These are phyloP conservation scores for Hemisphaericaspora nanyangensis DNA, from an alignment of 805 yeast genomes.

Conservation along the genomic window DNA sequence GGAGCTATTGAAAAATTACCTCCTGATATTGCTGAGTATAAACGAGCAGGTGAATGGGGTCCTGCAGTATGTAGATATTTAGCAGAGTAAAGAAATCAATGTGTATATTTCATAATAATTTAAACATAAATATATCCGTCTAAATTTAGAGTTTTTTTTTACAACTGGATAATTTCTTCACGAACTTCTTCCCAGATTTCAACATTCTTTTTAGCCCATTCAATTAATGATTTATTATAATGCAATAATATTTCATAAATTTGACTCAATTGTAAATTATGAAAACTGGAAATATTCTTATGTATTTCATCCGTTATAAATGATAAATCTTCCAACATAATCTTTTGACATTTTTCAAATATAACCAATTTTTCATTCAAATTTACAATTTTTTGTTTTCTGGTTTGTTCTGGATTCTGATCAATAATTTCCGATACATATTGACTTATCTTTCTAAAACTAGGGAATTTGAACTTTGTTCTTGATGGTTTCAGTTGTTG, in stretches of 20 bases:
- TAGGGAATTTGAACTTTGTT: constrained; percentile 50
- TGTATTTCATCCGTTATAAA: constrained; percentile 42
- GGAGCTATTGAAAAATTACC: constrained; percentile 67
- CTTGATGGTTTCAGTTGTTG: constrained; percentile 9
- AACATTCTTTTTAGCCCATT: constrained; percentile 65
- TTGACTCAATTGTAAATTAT: constrained; percentile 46
- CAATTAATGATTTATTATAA: constrained; percentile 52
- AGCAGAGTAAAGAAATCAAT: constrained; percentile 4
- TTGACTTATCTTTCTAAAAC: constrained; percentile 47
- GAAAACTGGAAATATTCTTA: constrained; percentile 47
- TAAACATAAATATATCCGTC: no score
- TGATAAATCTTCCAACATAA: constrained; percentile 39
- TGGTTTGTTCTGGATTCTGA: constrained; percentile 60
- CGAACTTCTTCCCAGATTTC: constrained; percentile 67
- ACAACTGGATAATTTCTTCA: constrained; percentile 27
- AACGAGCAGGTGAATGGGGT: constrained; percentile 66
- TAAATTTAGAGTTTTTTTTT: no score
- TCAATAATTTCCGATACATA: constrained; percentile 56
- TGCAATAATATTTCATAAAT: constrained; percentile 49
- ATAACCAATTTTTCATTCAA: constrained; percentile 49
- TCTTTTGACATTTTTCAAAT: constrained; percentile 47
- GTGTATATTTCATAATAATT: no score
- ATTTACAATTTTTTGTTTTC: constrained; percentile 49
- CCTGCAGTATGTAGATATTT: constrained; percentile 47
- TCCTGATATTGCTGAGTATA: constrained; percentile 55